Base-by-base conservation (phyloP, 2,329 filamentous ascomycete species). In the Exophiala spinifera region DNA sequence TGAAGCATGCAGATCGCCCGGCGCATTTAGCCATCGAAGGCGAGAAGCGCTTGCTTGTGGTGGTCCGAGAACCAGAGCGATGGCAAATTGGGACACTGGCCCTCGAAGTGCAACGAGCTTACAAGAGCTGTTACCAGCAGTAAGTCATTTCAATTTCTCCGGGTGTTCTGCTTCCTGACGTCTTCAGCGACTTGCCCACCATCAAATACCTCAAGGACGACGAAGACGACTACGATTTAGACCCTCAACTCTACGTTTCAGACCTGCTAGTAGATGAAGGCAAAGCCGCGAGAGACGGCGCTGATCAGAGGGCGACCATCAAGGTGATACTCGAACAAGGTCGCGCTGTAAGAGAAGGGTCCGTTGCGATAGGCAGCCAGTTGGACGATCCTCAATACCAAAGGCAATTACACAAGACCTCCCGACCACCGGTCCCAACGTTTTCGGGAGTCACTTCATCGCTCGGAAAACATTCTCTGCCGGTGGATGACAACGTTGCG, bases 201-300 rank as follows among this genome's bases (percentile, higher is more conserved):
- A 58, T 65, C 59, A 65, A 65, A 43, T 63, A 63, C 44, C 53
- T 65, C 19, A 65, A 64, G 46, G 63, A 65, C 45, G 40, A 36
- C 46, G 53, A 60, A 43, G 59, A 64, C 45, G 63, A 65, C 37
- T 58, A 52, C 57, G 62, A 64, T 43, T 59, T 65, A 34, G 62
- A 64, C 50, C 61, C 57, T 15, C 57, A 63, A 46, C 49, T 55
- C 1, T 61, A 49, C 10, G 56, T 64, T n/a, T 57, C 59, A 11
- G 63, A 65, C 51, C 54, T 62, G 8, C 59, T 65, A 10, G 50
- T 65, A 2, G 59, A 65, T 48, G 62, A 64, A 46, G 63, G 63
- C 21, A 61, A 57, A 47, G 62, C 63, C 10, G 53, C 46, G 46
- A 57, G 39, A 51, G 62, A 64, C 56, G 59, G 57, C 31, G 40